Percentiles rank a stretch among this genome's conserved stretches.
These are phyloP conservation scores for Paramyrothecium roridum DNA, from an alignment of 2,329 filamentous ascomycete species.

Conservation along the genomic window DNA sequence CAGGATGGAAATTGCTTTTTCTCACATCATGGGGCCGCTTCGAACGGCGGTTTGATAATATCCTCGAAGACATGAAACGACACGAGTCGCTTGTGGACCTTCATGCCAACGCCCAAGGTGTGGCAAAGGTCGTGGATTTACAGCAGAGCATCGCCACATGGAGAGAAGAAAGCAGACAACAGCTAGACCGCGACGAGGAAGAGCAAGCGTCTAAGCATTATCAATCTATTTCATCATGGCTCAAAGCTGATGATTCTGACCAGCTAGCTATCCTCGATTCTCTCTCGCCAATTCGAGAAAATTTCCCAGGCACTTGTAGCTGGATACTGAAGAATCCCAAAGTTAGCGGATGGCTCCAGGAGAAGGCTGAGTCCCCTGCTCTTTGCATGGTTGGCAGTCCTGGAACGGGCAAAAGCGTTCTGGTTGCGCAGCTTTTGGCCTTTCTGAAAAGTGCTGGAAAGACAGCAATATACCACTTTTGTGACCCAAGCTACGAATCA, in stretches of 20 bases:
- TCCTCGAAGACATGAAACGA: slow-evolving; percentile 1
- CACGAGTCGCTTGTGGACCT: slow-evolving; percentile 4
- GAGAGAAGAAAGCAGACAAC: slow-evolving; percentile 2
- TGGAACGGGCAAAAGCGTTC: slow-evolving; percentile 33
- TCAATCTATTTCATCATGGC: slow-evolving; percentile 19
- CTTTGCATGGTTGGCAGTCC: slow-evolving; percentile 30
- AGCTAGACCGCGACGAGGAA: slow-evolving; percentile 8
- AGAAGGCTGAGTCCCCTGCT: slow-evolving; percentile 11
- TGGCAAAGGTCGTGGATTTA: neutral
- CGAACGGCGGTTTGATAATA: slow-evolving; percentile 3
- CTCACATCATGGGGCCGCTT: slow-evolving; percentile 6
- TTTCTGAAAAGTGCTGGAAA: slow-evolving; percentile 16
- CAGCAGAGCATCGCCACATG: neutral
- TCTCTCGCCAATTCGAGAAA: slow-evolving; percentile 12
- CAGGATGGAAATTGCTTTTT: slow-evolving; percentile 16
- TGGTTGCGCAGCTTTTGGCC: slow-evolving; percentile 21
- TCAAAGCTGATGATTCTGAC: slow-evolving; percentile 26
- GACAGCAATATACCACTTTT: slow-evolving; percentile 29
- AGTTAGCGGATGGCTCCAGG: slow-evolving; percentile 21
- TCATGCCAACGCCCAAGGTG: neutral
- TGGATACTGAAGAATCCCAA: slow-evolving; percentile 27
- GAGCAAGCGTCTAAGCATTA: slow-evolving; percentile 19
- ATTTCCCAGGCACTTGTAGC: slow-evolving; percentile 25
- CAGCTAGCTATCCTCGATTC: slow-evolving; percentile 19
- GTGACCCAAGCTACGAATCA: slow-evolving; percentile 22